Evolutionary conservation across 2,329 filamentous ascomycete genomes (phyloP).

Genomic region (Colletotrichum abscissum): DNA sequence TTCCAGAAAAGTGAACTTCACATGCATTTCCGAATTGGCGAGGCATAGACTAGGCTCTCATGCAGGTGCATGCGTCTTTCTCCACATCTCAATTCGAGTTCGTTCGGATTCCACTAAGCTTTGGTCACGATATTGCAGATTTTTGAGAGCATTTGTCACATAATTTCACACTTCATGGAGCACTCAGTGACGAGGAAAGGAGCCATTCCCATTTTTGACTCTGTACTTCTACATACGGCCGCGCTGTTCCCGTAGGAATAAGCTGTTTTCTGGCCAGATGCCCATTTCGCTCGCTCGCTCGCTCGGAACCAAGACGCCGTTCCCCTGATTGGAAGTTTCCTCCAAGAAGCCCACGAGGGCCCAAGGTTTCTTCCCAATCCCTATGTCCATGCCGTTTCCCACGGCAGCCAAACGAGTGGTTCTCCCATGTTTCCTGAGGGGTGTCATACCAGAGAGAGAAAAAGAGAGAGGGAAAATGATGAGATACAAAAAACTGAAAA

Average conservation of each 20-base stretch:
- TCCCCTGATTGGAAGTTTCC: conserved; percentile 7
- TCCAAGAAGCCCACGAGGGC: conserved; percentile 15
- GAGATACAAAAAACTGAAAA: conserved; percentile 2
- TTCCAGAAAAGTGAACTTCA: conserved; percentile 2
- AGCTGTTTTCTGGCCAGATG: conserved; percentile 31
- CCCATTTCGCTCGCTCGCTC: conserved; percentile 22
- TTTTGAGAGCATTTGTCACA: neutral
- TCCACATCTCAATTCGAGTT: neutral
- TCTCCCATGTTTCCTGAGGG: conserved; percentile 16
- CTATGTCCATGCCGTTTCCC: conserved; percentile 29
- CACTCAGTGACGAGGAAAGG: neutral
- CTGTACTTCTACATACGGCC: conserved; percentile 32
- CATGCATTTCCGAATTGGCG: neutral
- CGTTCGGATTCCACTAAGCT: neutral
- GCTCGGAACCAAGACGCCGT: conserved; percentile 26
- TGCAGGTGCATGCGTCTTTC: neutral
- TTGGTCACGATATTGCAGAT: neutral
- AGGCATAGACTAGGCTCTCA: neutral
- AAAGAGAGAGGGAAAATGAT: neutral
- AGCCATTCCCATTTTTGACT: conserved; percentile 29
- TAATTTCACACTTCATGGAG: neutral
- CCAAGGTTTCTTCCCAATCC: conserved; percentile 12
- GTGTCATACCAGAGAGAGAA: conserved; percentile 14
- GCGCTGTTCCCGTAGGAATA: conserved; percentile 25
- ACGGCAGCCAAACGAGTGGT: conserved; percentile 28